Conservation (phyloP, 495 filamentous ascomycete genomes). For the Lophiostoma macrostomum region DNA sequence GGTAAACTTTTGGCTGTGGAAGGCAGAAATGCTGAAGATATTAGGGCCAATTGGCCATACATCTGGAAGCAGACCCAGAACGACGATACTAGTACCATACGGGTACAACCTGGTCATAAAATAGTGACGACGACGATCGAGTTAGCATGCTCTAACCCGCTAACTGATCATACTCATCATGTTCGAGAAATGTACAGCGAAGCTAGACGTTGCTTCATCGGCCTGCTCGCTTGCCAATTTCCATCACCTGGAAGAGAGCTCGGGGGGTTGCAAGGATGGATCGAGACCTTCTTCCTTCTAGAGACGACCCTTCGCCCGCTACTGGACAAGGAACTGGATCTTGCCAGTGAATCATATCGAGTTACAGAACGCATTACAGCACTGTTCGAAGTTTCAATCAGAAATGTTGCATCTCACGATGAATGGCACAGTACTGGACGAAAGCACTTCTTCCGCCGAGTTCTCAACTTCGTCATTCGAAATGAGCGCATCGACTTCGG, state of each 20-base stretch:
- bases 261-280: too few relatives aligned
- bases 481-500: slow-evolving; percentile 36
- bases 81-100: too few relatives aligned
- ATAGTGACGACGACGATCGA: not conserved
- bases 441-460: not conserved
- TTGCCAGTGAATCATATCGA: not conserved
- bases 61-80: not conserved
- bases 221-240: too few relatives aligned
- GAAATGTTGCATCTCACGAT: not conserved
- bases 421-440: slow-evolving; percentile 4
- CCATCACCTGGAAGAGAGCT: too few relatives aligned
- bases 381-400: slow-evolving; percentile 1
- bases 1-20: slow-evolving; percentile 3
- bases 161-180: too few relatives aligned
- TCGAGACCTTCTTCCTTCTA: too few relatives aligned
- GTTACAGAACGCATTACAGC: not conserved
- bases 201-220: too few relatives aligned
- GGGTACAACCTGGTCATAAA: not conserved
- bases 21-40: not conserved
- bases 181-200: too few relatives aligned
- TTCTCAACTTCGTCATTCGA: slow-evolving; percentile 6
- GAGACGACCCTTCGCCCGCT: too few relatives aligned
- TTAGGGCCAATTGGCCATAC: not conserved
- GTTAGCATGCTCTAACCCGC: too few relatives aligned
- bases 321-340: too few relatives aligned